Base-by-base conservation (phyloP, 148 eudicot genomes). In the Diospyros kaki region DNA sequence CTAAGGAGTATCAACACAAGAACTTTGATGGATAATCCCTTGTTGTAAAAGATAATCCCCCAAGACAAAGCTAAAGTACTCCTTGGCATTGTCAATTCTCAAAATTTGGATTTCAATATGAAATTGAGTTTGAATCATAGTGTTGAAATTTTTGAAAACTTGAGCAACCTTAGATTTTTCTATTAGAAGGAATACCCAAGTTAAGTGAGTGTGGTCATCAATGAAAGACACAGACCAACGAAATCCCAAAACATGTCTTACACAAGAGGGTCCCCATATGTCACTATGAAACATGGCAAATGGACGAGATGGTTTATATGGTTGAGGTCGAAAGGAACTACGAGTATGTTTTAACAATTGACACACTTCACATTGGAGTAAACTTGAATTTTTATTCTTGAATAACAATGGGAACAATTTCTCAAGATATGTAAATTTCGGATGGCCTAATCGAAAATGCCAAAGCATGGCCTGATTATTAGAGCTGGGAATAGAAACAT, bases 371-470 rank as follows among this genome's bases (percentile, higher is more conserved):
- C 72, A 69, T 44, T 69, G 72, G 9, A 69, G 52, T 8, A 9
- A 50, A 0, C 48, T 69, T 9, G n/a, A 8, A 52, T 9, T 51
- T 69, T 69, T 69, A 51, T 69, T 53, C 3, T 50, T 53, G 14
- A 69, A 69, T 17, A 69, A 69, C 4, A 53, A 50, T 1, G 72
- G 72, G 40, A 69, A 69, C n/a, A 50, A 18, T 12, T 69, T 69
- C 28, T 69, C 55, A 7, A 69, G 14, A 50, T 69, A 69, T 6
- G 2, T 0, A 38, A 69, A 69, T 51, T 38, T 69, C 9, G 45
- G 60, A 69, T 51, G 59, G 1, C 44, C 72, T 51, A 69, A 28
- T 1, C 59, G 56, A 69, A 51, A 18, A 38, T 50, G 72, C 72
- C 58, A 69, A 44, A 69, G 40, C 59, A 51, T 69, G 4, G 52